Conservation (phyloP, 23 red algal genomes). For the Gracilaria gracilis region DNA sequence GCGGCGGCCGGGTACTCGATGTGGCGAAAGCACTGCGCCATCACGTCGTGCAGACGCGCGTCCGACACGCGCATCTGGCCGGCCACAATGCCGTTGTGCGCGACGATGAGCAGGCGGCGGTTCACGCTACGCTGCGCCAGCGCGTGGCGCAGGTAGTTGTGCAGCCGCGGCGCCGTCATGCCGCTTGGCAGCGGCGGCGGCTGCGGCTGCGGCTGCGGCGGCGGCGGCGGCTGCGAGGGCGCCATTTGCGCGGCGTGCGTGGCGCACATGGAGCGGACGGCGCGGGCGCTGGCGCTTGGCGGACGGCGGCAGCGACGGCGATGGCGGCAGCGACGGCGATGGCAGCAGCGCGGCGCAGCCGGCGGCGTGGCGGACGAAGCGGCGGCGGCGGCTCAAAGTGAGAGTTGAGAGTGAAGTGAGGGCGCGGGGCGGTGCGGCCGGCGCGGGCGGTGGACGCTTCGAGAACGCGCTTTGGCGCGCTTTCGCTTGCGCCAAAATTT, state of each 20-base stretch:
- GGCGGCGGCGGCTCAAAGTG: too few species aligned
- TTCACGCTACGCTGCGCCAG: background rate
- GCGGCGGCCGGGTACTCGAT: background rate
- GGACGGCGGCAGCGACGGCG: too few species aligned
- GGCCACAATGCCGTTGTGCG: conserved; percentile 16
- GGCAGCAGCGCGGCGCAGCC: too few species aligned
- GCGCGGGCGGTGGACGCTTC: too few species aligned
- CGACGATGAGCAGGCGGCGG: background rate
- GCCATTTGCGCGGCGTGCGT: too few species aligned
- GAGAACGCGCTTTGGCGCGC: too few species aligned
- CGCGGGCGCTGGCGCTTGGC: too few species aligned
- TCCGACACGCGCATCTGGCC: conserved; percentile 13
- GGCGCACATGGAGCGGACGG: background rate
- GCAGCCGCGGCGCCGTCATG: background rate
- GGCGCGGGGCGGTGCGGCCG: too few species aligned
- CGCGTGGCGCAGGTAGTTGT: conserved; percentile 3
- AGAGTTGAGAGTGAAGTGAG: too few species aligned
- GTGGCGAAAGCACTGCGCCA: background rate
- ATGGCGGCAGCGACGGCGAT: too few species aligned
- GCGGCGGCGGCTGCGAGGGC: background rate
- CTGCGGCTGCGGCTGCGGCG: background rate
- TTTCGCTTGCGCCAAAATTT: too few species aligned
- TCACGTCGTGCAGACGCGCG: background rate
- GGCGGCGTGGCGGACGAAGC: too few species aligned
- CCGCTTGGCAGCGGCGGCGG: background rate